phyloP scores from a whole-genome alignment of 306 rosid species.

The Potentilla sterilis region DNA sequence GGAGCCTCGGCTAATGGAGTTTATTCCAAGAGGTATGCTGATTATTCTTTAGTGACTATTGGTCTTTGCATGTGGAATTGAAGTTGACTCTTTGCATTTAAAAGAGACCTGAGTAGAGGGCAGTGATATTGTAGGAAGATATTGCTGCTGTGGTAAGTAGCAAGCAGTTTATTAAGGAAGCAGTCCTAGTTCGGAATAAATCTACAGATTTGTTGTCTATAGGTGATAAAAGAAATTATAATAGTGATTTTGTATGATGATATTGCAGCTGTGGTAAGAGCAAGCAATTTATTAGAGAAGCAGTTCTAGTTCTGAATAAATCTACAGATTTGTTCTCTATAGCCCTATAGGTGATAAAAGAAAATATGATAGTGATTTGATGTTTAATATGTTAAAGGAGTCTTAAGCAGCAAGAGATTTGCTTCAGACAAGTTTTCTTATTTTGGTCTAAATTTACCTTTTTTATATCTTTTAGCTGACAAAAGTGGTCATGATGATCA shows the following conservation, averaged over 20 bases:
- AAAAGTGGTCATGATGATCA: background rate
- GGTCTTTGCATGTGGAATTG: background rate
- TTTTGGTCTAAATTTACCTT: background rate
- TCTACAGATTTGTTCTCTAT: background rate
- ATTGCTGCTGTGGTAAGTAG: background rate
- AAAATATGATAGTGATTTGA: background rate
- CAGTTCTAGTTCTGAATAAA: background rate
- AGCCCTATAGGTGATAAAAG: background rate
- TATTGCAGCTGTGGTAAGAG: background rate
- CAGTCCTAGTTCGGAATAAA: background rate
- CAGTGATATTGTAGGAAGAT: background rate
- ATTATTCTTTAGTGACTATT: background rate
- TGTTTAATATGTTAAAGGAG: background rate
- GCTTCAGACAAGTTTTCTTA: background rate
- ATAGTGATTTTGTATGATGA: background rate
- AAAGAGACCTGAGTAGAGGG: background rate
- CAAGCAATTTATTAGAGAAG: background rate
- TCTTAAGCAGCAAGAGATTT: background rate
- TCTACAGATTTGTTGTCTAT: background rate
- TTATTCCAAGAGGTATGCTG: slow-evolving; percentile 81
- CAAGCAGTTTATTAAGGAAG: background rate
- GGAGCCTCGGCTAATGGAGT: slow-evolving; percentile 78
- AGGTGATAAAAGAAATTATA: background rate
- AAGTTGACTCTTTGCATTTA: background rate
- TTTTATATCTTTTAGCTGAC: background rate